Percentiles rank a stretch among this genome's conserved stretches.
Conservation (phyloP, 2,329 filamentous ascomycete genomes). For the Aspergillus oerlinghausenensis region DNA sequence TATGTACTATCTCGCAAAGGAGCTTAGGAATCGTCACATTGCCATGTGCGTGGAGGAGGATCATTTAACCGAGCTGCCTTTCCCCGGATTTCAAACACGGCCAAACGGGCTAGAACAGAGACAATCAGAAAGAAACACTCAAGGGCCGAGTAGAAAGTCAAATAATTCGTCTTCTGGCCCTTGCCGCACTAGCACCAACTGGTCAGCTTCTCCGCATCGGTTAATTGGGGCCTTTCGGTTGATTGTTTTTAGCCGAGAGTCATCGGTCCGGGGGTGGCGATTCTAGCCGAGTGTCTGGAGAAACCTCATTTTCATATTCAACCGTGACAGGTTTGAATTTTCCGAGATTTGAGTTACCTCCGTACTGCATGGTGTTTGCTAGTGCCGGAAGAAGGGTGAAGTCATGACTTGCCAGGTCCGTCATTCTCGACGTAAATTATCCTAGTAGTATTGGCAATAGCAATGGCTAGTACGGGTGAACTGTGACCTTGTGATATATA, state of each 20-base stretch:
- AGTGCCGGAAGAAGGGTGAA: too few relatives aligned
- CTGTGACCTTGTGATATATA: too few relatives aligned
- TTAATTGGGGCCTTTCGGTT: background rate
- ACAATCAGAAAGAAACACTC: too few relatives aligned
- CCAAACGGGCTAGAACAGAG: background rate
- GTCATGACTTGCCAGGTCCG: too few relatives aligned
- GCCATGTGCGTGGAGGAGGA: background rate
- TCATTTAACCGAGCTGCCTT: conserved; percentile 8
- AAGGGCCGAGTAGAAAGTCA: too few relatives aligned
- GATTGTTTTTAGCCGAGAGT: background rate
- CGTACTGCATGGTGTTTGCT: too few relatives aligned
- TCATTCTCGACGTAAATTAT: too few relatives aligned
- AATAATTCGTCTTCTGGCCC: too few relatives aligned
- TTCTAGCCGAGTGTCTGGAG: background rate
- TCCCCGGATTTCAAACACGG: conserved; percentile 7
- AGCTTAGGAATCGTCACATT: background rate
- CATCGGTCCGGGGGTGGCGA: background rate
- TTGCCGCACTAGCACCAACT: background rate
- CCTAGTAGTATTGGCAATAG: too few relatives aligned
- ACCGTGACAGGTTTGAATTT: background rate
- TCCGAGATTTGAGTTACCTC: too few relatives aligned
- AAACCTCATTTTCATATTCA: background rate
- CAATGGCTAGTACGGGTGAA: too few relatives aligned
- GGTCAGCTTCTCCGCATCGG: background rate
- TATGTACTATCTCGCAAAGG: background rate